These are phyloP conservation scores for Platanthera zijinensis DNA, from an alignment of 106 monocot species.

Conservation along the genomic window DNA sequence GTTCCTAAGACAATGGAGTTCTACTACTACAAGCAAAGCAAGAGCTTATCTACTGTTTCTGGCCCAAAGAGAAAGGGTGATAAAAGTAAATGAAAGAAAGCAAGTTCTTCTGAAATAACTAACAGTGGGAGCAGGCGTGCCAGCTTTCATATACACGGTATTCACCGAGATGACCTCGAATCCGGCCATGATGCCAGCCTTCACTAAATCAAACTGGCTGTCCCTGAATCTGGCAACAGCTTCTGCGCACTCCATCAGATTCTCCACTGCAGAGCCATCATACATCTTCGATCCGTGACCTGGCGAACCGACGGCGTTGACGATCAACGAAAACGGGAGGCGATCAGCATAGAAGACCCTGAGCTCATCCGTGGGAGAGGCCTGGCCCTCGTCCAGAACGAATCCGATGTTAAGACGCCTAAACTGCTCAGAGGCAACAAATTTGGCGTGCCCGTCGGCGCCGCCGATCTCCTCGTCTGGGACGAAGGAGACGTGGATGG, in stretches of 20 bases:
- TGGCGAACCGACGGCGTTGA: conserved; percentile 54
- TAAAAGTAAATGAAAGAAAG: background rate
- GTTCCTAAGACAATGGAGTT: no score
- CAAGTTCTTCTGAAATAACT: conserved; percentile 9
- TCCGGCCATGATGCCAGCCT: conserved; percentile 39
- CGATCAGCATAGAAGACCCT: conserved; percentile 90
- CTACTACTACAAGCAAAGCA: no score
- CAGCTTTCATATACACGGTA: conserved; percentile 71
- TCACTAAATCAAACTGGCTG: conserved; percentile 69
- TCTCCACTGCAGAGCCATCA: conserved; percentile 66
- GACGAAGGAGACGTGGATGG: conserved; percentile 74
- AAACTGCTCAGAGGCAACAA: conserved; percentile 62
- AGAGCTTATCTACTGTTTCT: no score
- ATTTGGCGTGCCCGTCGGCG: conserved; percentile 40
- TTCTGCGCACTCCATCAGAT: conserved; percentile 71
- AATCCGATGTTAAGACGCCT: conserved; percentile 64
- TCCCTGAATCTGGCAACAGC: conserved; percentile 54
- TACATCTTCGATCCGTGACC: conserved; percentile 78
- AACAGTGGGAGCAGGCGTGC: conserved; percentile 53
- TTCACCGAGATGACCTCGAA: conserved; percentile 83
- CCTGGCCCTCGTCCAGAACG: conserved; percentile 89
- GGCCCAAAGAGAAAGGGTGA: no score
- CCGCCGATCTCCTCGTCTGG: conserved; percentile 96
- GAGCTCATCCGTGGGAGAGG: conserved; percentile 70
- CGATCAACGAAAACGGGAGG: conserved; percentile 56